Conservation (phyloP, 2,329 filamentous ascomycete species). For the Chalaropsis thielavioides region DNA sequence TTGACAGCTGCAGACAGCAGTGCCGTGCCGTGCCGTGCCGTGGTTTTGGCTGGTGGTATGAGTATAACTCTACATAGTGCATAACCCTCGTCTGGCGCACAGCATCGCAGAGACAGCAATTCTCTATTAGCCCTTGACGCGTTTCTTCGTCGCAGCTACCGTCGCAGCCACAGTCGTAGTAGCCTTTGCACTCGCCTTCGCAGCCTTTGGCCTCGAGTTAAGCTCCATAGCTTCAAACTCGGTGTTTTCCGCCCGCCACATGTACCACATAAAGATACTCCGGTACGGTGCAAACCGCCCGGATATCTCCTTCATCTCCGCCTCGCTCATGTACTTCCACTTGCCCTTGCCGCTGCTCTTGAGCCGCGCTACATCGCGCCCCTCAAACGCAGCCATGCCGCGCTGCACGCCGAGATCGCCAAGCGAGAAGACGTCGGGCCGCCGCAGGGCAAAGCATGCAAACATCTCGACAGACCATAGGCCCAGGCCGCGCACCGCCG, state of each 20-base stretch:
- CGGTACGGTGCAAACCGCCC: conserved; percentile 75
- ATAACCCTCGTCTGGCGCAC: too few relatives aligned
- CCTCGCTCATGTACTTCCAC: conserved; percentile 96
- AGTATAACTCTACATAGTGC: not conserved
- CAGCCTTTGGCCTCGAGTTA: not conserved
- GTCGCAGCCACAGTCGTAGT: conserved; percentile 17
- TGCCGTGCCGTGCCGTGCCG: too few relatives aligned
- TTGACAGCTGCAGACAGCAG: not conserved
- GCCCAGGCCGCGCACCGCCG: conserved; percentile 74
- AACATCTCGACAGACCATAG: conserved; percentile 97
- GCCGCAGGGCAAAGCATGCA: conserved; percentile 84
- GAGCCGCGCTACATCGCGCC: conserved; percentile 68
- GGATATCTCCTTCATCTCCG: conserved; percentile 75
- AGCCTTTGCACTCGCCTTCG: not conserved
- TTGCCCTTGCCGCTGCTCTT: conserved; percentile 62
- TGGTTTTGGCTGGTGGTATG: not conserved
- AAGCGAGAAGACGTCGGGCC: conserved; percentile 83
- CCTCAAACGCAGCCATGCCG: conserved; percentile 79
- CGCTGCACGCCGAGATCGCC: conserved; percentile 89
- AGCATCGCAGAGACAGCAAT: too few relatives aligned
- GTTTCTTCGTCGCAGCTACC: too few relatives aligned
- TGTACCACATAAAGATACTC: conserved; percentile 95
- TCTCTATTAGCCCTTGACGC: too few relatives aligned
- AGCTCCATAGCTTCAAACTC: conserved; percentile 53
- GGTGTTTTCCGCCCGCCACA: conserved; percentile 78